These are phyloP conservation scores for Remersonia thermophila DNA, from an alignment of 2,329 filamentous ascomycete genomes.

Conservation along the genomic window DNA sequence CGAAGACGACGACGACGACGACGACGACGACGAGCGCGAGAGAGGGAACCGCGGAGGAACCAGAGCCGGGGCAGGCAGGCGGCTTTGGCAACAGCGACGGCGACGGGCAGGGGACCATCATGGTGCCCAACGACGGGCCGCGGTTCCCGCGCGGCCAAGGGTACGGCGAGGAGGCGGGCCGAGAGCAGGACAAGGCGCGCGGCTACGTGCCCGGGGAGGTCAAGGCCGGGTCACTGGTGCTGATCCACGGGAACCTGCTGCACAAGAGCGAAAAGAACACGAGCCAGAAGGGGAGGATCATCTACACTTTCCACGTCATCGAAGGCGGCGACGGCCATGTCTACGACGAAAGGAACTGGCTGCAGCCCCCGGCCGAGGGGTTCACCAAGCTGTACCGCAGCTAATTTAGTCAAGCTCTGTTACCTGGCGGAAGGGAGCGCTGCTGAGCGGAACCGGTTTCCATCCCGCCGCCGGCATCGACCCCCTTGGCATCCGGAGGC, in stretches of 20 bases:
- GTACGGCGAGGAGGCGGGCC: conserved; percentile 32
- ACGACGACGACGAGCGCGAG: too few relatives aligned
- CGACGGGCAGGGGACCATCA: conserved; percentile 47
- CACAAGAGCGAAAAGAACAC: conserved; percentile 94
- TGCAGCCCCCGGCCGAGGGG: conserved; percentile 70
- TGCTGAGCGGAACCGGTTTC: not conserved
- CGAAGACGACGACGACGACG: too few relatives aligned
- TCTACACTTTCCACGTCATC: conserved; percentile 96
- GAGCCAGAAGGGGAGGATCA: conserved; percentile 76
- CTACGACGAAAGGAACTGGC: conserved; percentile 86
- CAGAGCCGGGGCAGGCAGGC: too few relatives aligned
- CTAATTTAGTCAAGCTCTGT: too few relatives aligned
- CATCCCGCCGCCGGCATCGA: not conserved
- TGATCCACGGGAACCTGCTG: conserved; percentile 91
- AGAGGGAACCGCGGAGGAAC: too few relatives aligned
- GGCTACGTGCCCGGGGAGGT: conserved; percentile 74
- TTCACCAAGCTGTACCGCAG: conserved; percentile 56
- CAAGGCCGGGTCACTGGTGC: conserved; percentile 76
- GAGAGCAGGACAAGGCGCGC: conserved; percentile 29
- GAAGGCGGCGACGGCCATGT: conserved; percentile 54
- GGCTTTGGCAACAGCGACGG: conserved; percentile 13
- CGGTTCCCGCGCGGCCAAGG: conserved; percentile 45
- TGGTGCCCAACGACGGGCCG: conserved; percentile 55
- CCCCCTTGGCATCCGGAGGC: too few relatives aligned
- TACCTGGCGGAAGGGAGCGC: not conserved